Evolutionary conservation across 1,284 basidiomycete genomes (phyloP), one percentile per base, ranked within the genome.

Genomic region (Marasmius oreades): DNA sequence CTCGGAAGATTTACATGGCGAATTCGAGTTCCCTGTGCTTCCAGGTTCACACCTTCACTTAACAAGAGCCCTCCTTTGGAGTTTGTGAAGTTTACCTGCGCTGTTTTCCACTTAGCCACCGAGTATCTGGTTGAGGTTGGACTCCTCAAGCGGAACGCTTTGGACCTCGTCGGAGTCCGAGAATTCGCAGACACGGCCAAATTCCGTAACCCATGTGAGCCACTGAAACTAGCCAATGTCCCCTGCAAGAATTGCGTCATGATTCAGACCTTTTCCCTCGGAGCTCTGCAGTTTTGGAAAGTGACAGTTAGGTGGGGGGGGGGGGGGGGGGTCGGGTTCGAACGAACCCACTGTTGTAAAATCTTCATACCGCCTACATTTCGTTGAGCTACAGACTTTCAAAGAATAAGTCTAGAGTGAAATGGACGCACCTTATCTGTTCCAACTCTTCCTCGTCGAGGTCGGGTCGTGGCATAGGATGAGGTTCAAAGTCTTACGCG

Each of bases 131-230:
- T 93, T 58, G 95, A 99, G 66, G 84, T 98, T 22, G 91, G 93
- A 14, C 76, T 99, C 11, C 73, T 98, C 62, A 93, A 92, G 69
- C 86, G 95, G 39, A 98, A 91, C 68, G 74, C 97, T 28, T 82
- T 99, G 55, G 95, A 98, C 63, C 76, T 98, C 51, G 83, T 97
- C 48, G 87, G 90, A 11, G 82, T 98, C 28, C 84, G 89, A 59
- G 95, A 98, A 69, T 98, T 98, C 69, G 85, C 92, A 12, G 75
- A 74, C 42, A 90, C 93, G 51, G 94, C 94, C 1, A 71, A 79
- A 0, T 98, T 95, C 78, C 84, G 85, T 55, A 96, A 98, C 67
- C 96, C 96, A 0, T 98, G 96, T 74, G 90, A 97, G 67, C 87
- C 93, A 2, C 83, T 98, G 59, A 89, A 90, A 62, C 73, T 98